Conservation (phyloP, 352 stramenopile species). For the Phytopythium kandeliae region DNA sequence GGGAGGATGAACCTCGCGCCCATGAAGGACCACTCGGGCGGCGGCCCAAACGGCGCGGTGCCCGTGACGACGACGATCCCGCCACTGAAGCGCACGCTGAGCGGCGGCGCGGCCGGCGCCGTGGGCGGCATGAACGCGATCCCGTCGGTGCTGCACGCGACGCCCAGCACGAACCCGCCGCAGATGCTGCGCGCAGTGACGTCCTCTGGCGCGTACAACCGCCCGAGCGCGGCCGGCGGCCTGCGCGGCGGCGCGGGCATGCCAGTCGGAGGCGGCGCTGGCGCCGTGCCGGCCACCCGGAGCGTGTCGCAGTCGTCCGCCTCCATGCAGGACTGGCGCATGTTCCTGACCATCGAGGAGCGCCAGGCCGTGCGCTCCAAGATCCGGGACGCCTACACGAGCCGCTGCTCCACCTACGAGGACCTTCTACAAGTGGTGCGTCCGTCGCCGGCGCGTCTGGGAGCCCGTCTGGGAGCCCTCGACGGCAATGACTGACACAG, state of each 20-base stretch:
- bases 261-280: constrained; percentile 14
- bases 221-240: constrained; percentile 24
- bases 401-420: constrained; percentile 79
- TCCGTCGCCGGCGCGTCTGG: no score
- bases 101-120: constrained; percentile 43
- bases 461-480: no score
- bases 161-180: constrained; percentile 58
- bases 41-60: constrained; percentile 36
- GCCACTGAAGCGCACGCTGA: constrained; percentile 83
- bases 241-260: constrained; percentile 19
- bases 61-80: constrained; percentile 51
- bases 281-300: constrained; percentile 29
- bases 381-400: constrained; percentile 84
- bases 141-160: constrained; percentile 70
- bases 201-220: constrained; percentile 77
- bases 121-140: constrained; percentile 70
- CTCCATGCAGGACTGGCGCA: constrained; percentile 84
- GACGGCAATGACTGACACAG: no score
- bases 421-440: constrained; percentile 86
- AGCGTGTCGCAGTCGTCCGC: constrained; percentile 51
- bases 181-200: constrained; percentile 84
- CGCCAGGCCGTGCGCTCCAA: constrained; percentile 83
- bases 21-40: constrained; percentile 49
- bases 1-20: constrained; percentile 70
- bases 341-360: constrained; percentile 89